Percentiles rank a stretch among this genome's conserved stretches.
Evolutionary conservation across 2,329 filamentous ascomycete genomes (phyloP).

Genomic region (Diaporthe nobilis): DNA sequence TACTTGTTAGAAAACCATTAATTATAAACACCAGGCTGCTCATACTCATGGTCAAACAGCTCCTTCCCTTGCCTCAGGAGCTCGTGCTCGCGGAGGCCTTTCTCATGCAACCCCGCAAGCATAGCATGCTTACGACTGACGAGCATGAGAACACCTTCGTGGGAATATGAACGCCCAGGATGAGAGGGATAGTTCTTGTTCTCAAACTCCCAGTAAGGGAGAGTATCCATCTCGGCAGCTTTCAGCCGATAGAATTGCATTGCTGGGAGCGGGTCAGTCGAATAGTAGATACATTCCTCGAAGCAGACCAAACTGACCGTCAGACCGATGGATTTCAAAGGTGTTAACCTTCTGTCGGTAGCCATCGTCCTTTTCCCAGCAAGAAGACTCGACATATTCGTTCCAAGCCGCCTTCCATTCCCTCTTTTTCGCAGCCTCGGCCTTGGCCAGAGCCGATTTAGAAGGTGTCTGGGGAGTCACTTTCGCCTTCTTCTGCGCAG

Average conservation of each 20-base stretch:
- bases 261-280: not conserved
- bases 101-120: conserved; percentile 4
- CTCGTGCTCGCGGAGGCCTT: conserved; percentile 12
- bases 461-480: not conserved
- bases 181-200: conserved; percentile 8
- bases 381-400: not conserved
- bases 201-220: not conserved
- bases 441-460: not conserved
- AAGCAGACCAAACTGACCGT: not conserved
- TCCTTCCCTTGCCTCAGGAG: not conserved
- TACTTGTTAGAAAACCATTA: not conserved
- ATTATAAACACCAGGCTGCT: not conserved
- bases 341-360: conserved; percentile 2
- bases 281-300: no score
- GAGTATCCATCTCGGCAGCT: not conserved
- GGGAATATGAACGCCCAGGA: not conserved
- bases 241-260: conserved; percentile 4
- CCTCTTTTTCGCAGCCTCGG: not conserved
- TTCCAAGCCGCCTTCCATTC: conserved; percentile 5
- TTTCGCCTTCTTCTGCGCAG: not conserved
- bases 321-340: conserved; percentile 5
- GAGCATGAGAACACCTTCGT: conserved; percentile 13
- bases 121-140: conserved; percentile 3
- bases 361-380: not conserved
- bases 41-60: conserved; percentile 3